Evolutionary conservation across 2,329 filamentous ascomycete species (phyloP).

Genomic region (Trichoderma asperellum): DNA sequence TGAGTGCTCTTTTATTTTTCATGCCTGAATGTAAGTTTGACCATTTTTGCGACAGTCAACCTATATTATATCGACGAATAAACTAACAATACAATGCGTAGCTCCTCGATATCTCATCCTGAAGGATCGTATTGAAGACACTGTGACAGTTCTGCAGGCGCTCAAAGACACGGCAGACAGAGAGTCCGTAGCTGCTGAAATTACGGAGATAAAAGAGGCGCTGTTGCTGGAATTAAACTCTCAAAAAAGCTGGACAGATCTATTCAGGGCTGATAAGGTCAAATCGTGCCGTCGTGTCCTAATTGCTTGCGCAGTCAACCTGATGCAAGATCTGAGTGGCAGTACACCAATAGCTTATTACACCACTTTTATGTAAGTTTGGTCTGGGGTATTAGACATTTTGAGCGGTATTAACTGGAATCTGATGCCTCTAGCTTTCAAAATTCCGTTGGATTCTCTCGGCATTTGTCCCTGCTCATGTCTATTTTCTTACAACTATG

Average conservation of each 20-base stretch:
- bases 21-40: conserved; percentile 26
- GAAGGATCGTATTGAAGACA: conserved; percentile 45
- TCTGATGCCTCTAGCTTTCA: conserved; percentile 40
- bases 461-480: conserved; percentile 53
- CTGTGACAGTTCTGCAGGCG: conserved; percentile 44
- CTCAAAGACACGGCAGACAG: conserved; percentile 38
- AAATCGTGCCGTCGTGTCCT: conserved; percentile 40
- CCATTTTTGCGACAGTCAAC: no score
- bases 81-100: not conserved
- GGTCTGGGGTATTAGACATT: not conserved
- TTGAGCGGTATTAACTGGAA: not conserved
- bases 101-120: conserved; percentile 50
- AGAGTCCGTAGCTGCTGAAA: conserved; percentile 33
- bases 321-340: conserved; percentile 51
- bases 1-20: conserved; percentile 44
- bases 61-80: conserved; percentile 34
- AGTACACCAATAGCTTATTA: conserved; percentile 41
- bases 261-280: conserved; percentile 41
- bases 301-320: conserved; percentile 40
- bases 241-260: conserved; percentile 39
- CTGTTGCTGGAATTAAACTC: conserved; percentile 32
- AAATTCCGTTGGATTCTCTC: conserved; percentile 47
- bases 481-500: conserved; percentile 57
- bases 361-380: conserved; percentile 49
- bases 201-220: conserved; percentile 24